These are phyloP conservation scores for Rhodotorula sp. DNA, from an alignment of 1,284 basidiomycete species.

Conservation along the genomic window DNA sequence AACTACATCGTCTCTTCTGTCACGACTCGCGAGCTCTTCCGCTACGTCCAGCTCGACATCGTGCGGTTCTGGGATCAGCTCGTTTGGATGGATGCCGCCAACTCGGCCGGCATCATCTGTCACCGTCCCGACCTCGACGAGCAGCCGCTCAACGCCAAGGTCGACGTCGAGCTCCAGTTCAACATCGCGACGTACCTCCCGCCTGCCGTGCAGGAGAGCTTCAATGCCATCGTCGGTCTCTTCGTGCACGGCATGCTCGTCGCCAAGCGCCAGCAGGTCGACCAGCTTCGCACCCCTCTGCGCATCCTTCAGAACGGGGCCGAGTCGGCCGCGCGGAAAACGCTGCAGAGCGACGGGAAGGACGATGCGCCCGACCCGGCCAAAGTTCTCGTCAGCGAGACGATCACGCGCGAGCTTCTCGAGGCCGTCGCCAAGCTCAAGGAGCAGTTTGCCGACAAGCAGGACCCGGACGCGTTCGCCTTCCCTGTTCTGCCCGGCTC, in stretches of 20 bases:
- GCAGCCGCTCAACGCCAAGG: slow-evolving; percentile 48
- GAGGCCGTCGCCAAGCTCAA: slow-evolving; percentile 60
- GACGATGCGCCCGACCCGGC: slow-evolving; percentile 67
- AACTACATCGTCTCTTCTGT: slow-evolving; percentile 88
- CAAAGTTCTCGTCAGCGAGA: slow-evolving; percentile 73
- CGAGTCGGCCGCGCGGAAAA: slow-evolving; percentile 56
- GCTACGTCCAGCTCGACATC: slow-evolving; percentile 84
- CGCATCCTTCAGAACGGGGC: slow-evolving; percentile 69
- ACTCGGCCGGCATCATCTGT: slow-evolving; percentile 87
- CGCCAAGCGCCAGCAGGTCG: slow-evolving; percentile 64
- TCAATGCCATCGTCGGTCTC: slow-evolving; percentile 71
- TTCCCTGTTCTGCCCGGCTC: slow-evolving; percentile 91
- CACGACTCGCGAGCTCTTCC: slow-evolving; percentile 92
- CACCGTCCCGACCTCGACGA: slow-evolving; percentile 69
- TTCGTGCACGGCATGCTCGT: slow-evolving; percentile 84
- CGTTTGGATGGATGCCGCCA: slow-evolving; percentile 93
- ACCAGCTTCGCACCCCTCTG: slow-evolving; percentile 66
- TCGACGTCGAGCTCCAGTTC: slow-evolving; percentile 83
- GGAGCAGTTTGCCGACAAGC: slow-evolving; percentile 63
- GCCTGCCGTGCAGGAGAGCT: slow-evolving; percentile 75
- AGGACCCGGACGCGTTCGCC: slow-evolving; percentile 61
- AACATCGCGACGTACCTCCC: slow-evolving; percentile 93
- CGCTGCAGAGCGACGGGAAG: slow-evolving; percentile 68
- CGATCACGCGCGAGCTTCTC: slow-evolving; percentile 79
- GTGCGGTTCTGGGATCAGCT: slow-evolving; percentile 93